A percentile compares a stretch with the other conserved stretches of the same genome.
These are phyloP conservation scores for Datura wrightii DNA, from an alignment of 257 asterid genomes.

Conservation along the genomic window DNA sequence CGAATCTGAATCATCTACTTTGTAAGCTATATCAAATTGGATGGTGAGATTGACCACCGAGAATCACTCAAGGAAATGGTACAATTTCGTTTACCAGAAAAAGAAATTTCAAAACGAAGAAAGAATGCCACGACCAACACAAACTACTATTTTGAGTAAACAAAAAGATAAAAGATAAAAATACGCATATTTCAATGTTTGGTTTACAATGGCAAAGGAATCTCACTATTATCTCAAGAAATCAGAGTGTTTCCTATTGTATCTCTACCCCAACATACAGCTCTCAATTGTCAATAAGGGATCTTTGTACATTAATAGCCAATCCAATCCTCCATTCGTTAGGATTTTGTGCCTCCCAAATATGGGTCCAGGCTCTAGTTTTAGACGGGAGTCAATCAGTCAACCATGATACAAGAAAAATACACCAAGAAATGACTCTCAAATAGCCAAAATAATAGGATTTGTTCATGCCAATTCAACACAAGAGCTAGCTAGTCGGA, in stretches of 20 bases:
- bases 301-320: not conserved
- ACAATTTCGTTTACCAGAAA: not conserved
- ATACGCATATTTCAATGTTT: not conserved
- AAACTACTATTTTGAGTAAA: conserved; percentile 9
- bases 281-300: conserved; percentile 18
- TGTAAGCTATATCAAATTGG: not conserved
- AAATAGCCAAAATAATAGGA: not conserved
- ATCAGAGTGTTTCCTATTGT: not conserved
- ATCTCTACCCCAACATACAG: conserved; percentile 3
- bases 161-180: not conserved
- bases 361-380: not conserved
- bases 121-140: not conserved
- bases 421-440: not conserved
- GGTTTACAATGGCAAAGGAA: conserved; percentile 28
- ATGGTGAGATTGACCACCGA: conserved; percentile 11
- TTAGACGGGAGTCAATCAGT: not conserved
- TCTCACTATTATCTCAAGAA: not conserved
- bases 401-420: not conserved
- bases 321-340: not conserved
- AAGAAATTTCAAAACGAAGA: conserved; percentile 17
- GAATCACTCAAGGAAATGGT: not conserved
- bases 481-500: not conserved
- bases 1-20: conserved; percentile 26
- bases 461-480: not conserved
- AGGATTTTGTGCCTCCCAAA: not conserved